Evolutionary conservation across 139 green algal species (phyloP), one percentile per base, ranked within the genome.

Genomic region (Coelastrella sp.): DNA sequence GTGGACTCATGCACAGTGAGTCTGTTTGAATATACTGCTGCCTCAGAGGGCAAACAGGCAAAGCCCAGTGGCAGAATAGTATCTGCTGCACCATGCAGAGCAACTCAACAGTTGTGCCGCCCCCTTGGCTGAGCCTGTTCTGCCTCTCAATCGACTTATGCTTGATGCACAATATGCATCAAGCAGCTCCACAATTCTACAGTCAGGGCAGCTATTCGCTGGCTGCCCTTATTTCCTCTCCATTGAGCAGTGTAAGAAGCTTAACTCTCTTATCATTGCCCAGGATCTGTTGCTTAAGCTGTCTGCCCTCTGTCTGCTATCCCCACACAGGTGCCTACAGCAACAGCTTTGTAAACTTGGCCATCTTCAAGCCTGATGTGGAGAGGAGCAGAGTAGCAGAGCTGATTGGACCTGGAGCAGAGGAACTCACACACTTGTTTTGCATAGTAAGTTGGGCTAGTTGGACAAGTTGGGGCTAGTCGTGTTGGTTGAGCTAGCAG

Each of bases 301-400:
- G 80, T 17, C 20, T 64, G 7, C 56, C 11, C 80, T 84, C 14
- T 56, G 57, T 71, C 11, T 71, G 64, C 3, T 59, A 5, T 83
- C 32, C 32, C 32, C 32, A 47, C 32, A 57, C 80, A 86, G 79
- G 73, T 13, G 91, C 91, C 23, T 93, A 93, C 91, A 85, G 64
- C 82, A 93, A 93, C 65, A 88, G 73, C 54, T 93, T 90, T 86
- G 91, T 93, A 13, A 93, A 93, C 83, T 71, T 93, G 7, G 87
- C 87, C 11, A 88, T 93, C 13, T 93, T 93, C 59, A 82, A 91
- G 79, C 86, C 89, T 58, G 60, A 86, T 58, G 71, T 90, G 7
- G 90, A 93, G 23, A 80, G 90, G 32, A 76, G 23, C 23, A 73
- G 80, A 19, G 78, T 93, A 22, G 22, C 19, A 54, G 78, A 89